phyloP scores from a whole-genome alignment of 1,139 yeast species.

The Yamadazyma triangularis region DNA sequence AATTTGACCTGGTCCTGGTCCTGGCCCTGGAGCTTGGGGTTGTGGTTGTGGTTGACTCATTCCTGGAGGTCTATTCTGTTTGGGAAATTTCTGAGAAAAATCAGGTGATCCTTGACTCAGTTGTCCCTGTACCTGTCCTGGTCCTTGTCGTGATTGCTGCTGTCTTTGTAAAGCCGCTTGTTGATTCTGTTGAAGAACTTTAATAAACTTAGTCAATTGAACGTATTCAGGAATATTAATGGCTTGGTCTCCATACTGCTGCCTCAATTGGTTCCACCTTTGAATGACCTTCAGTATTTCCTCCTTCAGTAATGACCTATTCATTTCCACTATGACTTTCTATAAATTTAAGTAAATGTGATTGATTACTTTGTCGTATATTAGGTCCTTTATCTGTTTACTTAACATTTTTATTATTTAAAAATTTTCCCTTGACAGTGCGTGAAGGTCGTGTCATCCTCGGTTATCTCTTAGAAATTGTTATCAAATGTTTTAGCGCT shows the following conservation, averaged over 20 bases:
- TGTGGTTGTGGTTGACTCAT: slow-evolving; percentile 1
- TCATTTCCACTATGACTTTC: slow-evolving; percentile 15
- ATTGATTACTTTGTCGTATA: slow-evolving; percentile 2
- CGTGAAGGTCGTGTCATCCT: too few relatives aligned
- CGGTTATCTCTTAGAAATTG: too few relatives aligned
- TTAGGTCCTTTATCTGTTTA: slow-evolving; percentile 1
- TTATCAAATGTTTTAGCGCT: too few relatives aligned
- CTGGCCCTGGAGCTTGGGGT: slow-evolving; percentile 1
- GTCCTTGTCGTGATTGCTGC: slow-evolving; percentile 14
- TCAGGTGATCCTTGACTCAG: slow-evolving; percentile 2
- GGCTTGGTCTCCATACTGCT: slow-evolving; percentile 63
- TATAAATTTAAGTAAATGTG: slow-evolving; percentile 1
- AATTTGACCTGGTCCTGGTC: neutral
- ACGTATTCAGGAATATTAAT: slow-evolving; percentile 58
- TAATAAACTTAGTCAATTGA: slow-evolving; percentile 52
- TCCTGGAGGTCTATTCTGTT: neutral
- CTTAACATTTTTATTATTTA: neutral
- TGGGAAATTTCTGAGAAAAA: neutral
- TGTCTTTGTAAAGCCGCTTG: slow-evolving; percentile 14
- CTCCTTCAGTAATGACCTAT: slow-evolving; percentile 33
- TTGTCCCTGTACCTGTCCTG: slow-evolving; percentile 8
- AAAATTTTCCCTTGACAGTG: neutral
- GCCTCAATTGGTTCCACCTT: slow-evolving; percentile 61
- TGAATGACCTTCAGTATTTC: slow-evolving; percentile 41
- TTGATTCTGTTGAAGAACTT: slow-evolving; percentile 42